Evolutionary conservation across 768 basidiomycete species (phyloP).

Genomic region (Phaffia australis): DNA sequence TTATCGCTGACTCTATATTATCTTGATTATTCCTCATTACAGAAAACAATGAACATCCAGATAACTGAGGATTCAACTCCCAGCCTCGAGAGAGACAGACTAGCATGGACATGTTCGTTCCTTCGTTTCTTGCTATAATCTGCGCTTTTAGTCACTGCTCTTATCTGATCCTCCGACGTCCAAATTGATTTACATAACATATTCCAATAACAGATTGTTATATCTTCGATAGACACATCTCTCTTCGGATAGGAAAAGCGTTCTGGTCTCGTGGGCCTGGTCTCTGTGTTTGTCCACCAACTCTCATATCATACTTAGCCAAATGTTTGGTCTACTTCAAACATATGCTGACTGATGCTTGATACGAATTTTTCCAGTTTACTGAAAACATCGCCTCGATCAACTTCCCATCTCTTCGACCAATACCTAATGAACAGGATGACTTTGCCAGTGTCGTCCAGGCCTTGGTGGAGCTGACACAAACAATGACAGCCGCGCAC

Average conservation of each 20-base stretch:
- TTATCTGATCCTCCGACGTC: too few relatives aligned
- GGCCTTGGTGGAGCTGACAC: slow-evolving; percentile 27
- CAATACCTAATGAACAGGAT: slow-evolving; percentile 26
- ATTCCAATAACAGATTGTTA: slow-evolving; percentile 19
- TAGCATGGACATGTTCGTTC: slow-evolving; percentile 27
- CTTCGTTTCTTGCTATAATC: too few relatives aligned
- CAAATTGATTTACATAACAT: not conserved
- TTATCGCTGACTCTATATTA: not conserved
- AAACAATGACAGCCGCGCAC: slow-evolving; percentile 26
- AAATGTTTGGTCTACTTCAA: not conserved
- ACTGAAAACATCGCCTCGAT: slow-evolving; percentile 14
- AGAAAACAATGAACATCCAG: slow-evolving; percentile 21
- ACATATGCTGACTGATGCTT: not conserved
- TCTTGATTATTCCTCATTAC: not conserved
- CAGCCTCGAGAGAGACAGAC: slow-evolving; percentile 27
- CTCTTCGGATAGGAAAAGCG: slow-evolving; percentile 28
- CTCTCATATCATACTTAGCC: not conserved
- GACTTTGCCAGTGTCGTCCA: slow-evolving; percentile 28
- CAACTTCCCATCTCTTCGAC: slow-evolving; percentile 28
- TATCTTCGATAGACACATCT: slow-evolving; percentile 29
- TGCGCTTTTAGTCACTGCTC: not conserved
- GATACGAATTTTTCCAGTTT: not conserved
- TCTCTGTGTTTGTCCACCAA: slow-evolving; percentile 15
- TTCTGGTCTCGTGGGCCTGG: slow-evolving; percentile 29
- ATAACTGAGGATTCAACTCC: slow-evolving; percentile 2